Evolutionary conservation across 441 rosid genomes (phyloP).

Genomic region (Gossypium schwendimanii): DNA sequence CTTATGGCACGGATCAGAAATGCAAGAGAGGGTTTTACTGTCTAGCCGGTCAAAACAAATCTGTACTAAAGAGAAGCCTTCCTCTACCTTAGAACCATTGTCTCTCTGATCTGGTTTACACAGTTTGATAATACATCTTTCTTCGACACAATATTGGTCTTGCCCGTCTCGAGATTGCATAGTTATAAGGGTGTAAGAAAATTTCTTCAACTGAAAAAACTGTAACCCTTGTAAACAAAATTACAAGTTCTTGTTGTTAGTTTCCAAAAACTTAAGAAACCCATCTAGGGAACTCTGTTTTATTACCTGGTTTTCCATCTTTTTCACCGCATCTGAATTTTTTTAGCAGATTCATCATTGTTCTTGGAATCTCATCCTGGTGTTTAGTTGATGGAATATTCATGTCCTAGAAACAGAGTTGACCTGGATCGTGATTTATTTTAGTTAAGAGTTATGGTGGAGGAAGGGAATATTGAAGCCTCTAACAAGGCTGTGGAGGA

Average conservation of each 20-base stretch:
- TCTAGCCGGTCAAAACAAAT: constrained; percentile 11
- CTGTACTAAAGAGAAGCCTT: background rate
- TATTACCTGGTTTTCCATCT: background rate
- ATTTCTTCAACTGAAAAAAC: background rate
- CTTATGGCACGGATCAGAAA: background rate
- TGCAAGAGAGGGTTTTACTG: background rate
- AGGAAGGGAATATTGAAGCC: constrained; percentile 34
- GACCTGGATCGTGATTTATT: background rate
- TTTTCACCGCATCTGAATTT: background rate
- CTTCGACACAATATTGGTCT: background rate
- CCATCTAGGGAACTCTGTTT: constrained; percentile 10
- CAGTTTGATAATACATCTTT: background rate
- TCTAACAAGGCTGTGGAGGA: constrained; percentile 30
- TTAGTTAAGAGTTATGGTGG: constrained; percentile 34
- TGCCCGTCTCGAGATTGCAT: background rate
- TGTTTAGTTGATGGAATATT: constrained; percentile 6
- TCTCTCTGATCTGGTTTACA: background rate
- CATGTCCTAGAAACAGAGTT: background rate
- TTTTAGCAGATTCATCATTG: background rate
- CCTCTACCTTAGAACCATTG: background rate
- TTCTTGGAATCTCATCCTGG: background rate
- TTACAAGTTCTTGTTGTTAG: background rate
- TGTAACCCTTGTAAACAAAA: background rate
- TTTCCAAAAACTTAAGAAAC: constrained; percentile 7
- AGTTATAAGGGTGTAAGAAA: background rate